Base-by-base conservation (phyloP, 1,284 basidiomycete species). In the Austroboletus novae-zelandiae region DNA sequence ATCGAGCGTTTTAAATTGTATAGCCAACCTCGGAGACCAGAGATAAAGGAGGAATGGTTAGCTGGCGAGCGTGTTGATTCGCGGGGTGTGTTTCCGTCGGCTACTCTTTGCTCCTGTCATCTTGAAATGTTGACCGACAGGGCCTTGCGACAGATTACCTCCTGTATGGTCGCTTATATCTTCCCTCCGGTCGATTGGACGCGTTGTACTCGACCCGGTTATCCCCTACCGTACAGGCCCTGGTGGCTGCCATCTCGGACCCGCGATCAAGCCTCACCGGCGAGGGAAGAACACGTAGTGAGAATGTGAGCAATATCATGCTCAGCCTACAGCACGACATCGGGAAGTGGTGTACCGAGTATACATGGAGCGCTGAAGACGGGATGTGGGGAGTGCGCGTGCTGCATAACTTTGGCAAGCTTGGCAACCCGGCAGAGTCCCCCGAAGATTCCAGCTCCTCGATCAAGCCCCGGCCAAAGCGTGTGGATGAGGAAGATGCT, bases 291-390 rank as follows among this genome's bases (percentile, higher is more conserved):
- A 63, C 70, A n/a, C 73, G 76, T 32, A 71, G 73, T 43, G 72
- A 74, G 53, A 63, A 65, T 43, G 65, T 70, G 43, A 91, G 84
- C 61, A 95, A 95, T 59, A 66, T 98, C 56, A 86, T 98, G 77
- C 67, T 98, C 53, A 91, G 83, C 53, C 69, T 98, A 27, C 94
- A 98, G 68, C 91, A 96, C 61, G 94, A 98, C 64, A 84, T 91
- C 2, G 95, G 95, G 1, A 82, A 88, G 57, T 96, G 91, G 84
- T 93, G 91, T 56, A 89, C 90, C 4, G 96, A 98, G 69, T 98
- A 97, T 64, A 91, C 89, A 13, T 98, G 91, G 77, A 95, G 92
- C 55, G 89, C 92, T 0, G 91, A 95, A 59, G 95, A 98, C 64
- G 87, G 79, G 11, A 94, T 99, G 86, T 90, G 89, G 78, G 96